Percentiles rank a stretch among this genome's conserved stretches.
Evolutionary conservation across 805 yeast species (phyloP).

Genomic region (Candida yuanshanica): DNA sequence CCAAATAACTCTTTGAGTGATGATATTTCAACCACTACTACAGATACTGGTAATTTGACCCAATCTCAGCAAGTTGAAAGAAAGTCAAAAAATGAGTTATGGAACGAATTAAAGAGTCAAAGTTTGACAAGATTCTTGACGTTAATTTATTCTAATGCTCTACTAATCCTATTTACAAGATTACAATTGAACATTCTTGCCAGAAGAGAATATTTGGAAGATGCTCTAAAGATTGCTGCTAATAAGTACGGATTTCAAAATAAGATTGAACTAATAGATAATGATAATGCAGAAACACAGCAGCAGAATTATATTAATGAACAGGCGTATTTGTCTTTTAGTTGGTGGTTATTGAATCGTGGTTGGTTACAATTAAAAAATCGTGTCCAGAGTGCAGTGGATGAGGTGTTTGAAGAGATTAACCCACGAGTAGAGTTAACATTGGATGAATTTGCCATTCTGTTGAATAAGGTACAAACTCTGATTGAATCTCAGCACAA

Average conservation of each 20-base stretch:
- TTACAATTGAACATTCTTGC: slow-evolving; percentile 86
- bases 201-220: slow-evolving; percentile 75
- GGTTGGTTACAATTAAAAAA: slow-evolving; percentile 66
- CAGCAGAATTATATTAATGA: slow-evolving; percentile 51
- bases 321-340: slow-evolving; percentile 77
- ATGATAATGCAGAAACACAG: slow-evolving; percentile 9
- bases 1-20: slow-evolving; percentile 19
- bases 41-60: slow-evolving; percentile 26
- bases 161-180: slow-evolving; percentile 72
- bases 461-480: slow-evolving; percentile 35
- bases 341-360: slow-evolving; percentile 90
- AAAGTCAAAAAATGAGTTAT: slow-evolving; percentile 59
- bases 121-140: slow-evolving; percentile 72
- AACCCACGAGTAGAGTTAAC: slow-evolving; percentile 71
- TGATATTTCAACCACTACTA: slow-evolving; percentile 39
- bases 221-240: slow-evolving; percentile 68
- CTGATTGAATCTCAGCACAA: slow-evolving; percentile 26
- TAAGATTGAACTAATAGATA: slow-evolving; percentile 17
- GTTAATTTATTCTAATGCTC: slow-evolving; percentile 59
- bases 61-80: slow-evolving; percentile 7
- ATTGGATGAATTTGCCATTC: slow-evolving; percentile 49
- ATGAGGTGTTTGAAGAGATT: slow-evolving; percentile 51
- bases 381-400: slow-evolving; percentile 51
- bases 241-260: slow-evolving; percentile 27
- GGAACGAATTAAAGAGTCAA: slow-evolving; percentile 76